Percentiles rank a stretch among this genome's conserved stretches.
Conservation (phyloP, 495 filamentous ascomycete species). For the Gamarada debralockiae region DNA sequence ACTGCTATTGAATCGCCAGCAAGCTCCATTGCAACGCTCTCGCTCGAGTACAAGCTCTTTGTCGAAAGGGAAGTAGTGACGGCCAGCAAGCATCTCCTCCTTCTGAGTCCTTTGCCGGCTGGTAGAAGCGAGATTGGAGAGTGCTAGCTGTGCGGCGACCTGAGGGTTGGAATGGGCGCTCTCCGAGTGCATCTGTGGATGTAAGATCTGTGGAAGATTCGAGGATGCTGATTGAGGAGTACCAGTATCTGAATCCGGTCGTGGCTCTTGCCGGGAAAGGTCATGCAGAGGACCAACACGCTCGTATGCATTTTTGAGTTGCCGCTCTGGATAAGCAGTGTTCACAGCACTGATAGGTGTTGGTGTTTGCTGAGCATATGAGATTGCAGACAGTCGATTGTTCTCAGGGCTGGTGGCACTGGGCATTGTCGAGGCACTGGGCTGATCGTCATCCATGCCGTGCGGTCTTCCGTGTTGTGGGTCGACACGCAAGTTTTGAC, state of each 20-base stretch:
- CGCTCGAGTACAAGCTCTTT: constrained; percentile 79
- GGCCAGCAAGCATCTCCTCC: constrained; percentile 89
- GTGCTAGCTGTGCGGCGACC: constrained; percentile 55
- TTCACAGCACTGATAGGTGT: constrained; percentile 48
- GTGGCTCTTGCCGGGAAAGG: constrained; percentile 44
- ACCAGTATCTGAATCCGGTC: constrained; percentile 20
- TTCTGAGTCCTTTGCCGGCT: constrained; percentile 63
- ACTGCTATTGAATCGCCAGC: constrained; percentile 87
- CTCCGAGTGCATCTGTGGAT: constrained; percentile 40
- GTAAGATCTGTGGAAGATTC: constrained; percentile 35
- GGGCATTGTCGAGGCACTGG: constrained; percentile 43
- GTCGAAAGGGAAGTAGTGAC: constrained; percentile 74
- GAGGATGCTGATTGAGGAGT: constrained; percentile 27
- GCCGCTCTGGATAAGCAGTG: constrained; percentile 41
- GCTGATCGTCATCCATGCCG: constrained; percentile 44
- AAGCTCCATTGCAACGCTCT: constrained; percentile 77
- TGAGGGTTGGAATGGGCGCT: constrained; percentile 44
- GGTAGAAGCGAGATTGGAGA: constrained; percentile 44
- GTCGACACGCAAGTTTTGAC: constrained; percentile 50
- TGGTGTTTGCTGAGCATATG: constrained; percentile 37
- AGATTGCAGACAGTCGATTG: constrained; percentile 45
- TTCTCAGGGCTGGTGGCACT: constrained; percentile 53
- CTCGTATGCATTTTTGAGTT: constrained; percentile 45
- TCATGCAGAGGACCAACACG: constrained; percentile 53
- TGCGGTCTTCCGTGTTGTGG: constrained; percentile 43